phyloP scores from a whole-genome alignment of 306 rosid species.

The Trichosanthes truncata region DNA sequence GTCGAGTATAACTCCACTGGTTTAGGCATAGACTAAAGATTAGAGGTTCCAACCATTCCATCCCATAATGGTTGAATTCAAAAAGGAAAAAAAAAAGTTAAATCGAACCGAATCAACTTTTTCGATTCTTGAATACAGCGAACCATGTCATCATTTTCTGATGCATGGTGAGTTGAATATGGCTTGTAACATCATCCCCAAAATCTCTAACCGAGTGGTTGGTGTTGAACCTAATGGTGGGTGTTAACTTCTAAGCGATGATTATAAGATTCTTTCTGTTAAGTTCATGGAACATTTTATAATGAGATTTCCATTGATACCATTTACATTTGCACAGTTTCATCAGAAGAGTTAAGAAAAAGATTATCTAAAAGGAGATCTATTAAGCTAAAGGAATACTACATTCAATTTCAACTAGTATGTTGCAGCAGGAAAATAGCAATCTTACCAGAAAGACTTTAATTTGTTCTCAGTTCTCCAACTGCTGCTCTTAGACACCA shows the following conservation, averaged over 20 bases:
- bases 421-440: neutral
- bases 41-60: no score
- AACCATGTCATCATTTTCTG: neutral
- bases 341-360: neutral
- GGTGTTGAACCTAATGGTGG: neutral
- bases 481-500: constrained; percentile 6
- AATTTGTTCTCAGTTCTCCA: neutral
- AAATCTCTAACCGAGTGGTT: neutral
- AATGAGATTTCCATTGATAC: neutral
- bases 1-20: no score
- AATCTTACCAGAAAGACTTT: neutral
- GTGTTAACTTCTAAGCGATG: neutral
- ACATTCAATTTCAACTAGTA: neutral
- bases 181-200: neutral
- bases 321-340: neutral
- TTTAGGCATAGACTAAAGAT: no score
- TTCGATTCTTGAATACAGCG: neutral
- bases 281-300: neutral
- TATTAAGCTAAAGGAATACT: neutral
- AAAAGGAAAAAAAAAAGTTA: no score
- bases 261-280: neutral
- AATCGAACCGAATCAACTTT: no score
- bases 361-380: neutral
- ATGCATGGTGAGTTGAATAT: neutral
- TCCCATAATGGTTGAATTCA: no score